Base-by-base conservation (phyloP, 345 rosid genomes). In the Eucalyptus virginea region DNA sequence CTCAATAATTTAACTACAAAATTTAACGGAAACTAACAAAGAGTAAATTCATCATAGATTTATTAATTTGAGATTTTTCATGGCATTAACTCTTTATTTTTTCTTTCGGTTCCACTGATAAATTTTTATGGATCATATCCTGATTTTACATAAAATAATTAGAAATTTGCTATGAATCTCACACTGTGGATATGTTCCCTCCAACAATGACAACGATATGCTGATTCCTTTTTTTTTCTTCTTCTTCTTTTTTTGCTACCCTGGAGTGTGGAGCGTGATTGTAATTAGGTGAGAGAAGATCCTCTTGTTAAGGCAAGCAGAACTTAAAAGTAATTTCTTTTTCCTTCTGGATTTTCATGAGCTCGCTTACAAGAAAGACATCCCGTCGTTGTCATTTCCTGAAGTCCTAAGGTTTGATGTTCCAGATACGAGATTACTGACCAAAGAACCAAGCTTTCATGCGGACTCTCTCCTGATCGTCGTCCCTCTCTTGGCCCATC, bases 41-140 rank as follows among this genome's bases (percentile, higher is more conserved):
- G 0, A 52, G 0, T 21, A 52, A 52, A 52, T 52, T 21, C 2
- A 1, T 8, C 5, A 21, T 0, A 2, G 1, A 1, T 52, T 52
- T 21, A 52, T 52, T 0, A 2, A 0, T 52, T 52, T 52, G 11
- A 52, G 5, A 4, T 8, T 52, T 52, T 52, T 52, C 26, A 3
- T 52, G 2, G 0, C 1, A 19, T 52, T 52, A 52, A 8, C 26
- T 1, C 2, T 52, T 52, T 52, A 19, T 1, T 8, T 52, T 0
- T 52, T 4, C 58, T 52, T 52, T 0, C 11, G 2, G 1, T 19
- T 52, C 26, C 26, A 52, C 2, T 0, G 0, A 52, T 8, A 52
- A 19, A 8, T 19, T 8, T 52, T 8, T 19, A 52, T 52, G 26
- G 10, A 52, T 52, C 11, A 52, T 0, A 52, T 52, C 26, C 11